Evolutionary conservation across 345 rosid species (phyloP), one percentile per base, ranked within the genome.

Genomic region (Xanthoceras sorbifolium): DNA sequence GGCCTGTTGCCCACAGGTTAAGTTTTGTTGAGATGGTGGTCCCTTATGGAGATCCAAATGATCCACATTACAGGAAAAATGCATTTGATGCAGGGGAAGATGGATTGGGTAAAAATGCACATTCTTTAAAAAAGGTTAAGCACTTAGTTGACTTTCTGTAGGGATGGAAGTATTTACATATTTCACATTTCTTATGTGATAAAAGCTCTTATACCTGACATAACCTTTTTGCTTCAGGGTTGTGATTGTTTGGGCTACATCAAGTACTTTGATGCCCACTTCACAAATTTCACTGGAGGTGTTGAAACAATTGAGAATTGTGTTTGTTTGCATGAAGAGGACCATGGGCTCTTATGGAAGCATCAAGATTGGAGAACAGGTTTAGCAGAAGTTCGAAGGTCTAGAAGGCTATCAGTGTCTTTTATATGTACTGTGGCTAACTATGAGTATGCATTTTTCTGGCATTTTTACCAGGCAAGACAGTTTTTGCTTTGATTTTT

Each of bases 311-410:
- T 85, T 55, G 92, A 90, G 74, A 91, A 91, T 59, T 90, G 90
- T 87, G 97, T 90, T 28, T 91, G 92, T 75, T 71, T 91, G 86
- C 97, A 88, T 66, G 97, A 91, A 82, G 97, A 91, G 84, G 97
- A 91, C 82, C 89, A 87, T 70, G 92, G 92, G 22, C 90, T 90
- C 67, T 75, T 91, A 48, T 90, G 97, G 97, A 91, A 91, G 85
- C 97, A 91, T 83, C 97, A 91, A 82, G 97, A 91, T 72, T 91
- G 93, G 93, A 90, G 97, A 83, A 90, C 93, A 3, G 97, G 92
- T 38, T 87, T 91, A 72, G 91, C 92, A 61, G 93, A 91, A 87
- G 97, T 88, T 67, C 85, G 93, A n/a, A 72, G 93, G 72, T 91
- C 93, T 40, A 90, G 93, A 78, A 83, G 89, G 80, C 85, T 91